Conservation (phyloP, 1,284 basidiomycete species). For the Boletus semigastroideus region DNA sequence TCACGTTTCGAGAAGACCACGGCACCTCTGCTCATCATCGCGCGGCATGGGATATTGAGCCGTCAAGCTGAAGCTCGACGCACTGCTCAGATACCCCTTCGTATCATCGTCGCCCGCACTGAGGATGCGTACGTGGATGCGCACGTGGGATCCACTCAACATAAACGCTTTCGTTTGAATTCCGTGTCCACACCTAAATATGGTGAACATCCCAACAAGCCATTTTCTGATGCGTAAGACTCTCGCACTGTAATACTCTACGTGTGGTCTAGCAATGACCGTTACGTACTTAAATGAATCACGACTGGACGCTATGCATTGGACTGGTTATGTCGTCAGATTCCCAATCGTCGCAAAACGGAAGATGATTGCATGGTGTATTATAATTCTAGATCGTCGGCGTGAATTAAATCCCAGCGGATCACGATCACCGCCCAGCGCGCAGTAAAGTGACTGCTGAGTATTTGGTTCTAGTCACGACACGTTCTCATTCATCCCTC, state of each 20-base stretch:
- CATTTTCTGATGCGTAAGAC: constrained; percentile 5
- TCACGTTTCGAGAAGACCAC: constrained; percentile 12
- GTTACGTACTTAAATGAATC: no score
- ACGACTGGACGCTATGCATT: no score
- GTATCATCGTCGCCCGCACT: constrained; percentile 14
- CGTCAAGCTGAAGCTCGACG: not conserved
- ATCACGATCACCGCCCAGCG: no score
- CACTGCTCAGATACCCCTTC: constrained; percentile 13
- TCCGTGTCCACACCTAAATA: not conserved
- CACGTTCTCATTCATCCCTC: not conserved
- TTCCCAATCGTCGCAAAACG: no score
- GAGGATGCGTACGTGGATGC: constrained; percentile 8
- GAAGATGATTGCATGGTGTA: no score
- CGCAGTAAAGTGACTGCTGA: no score
- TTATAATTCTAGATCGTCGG: no score
- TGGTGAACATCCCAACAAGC: not conserved
- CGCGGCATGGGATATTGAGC: constrained; percentile 16
- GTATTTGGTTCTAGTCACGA: constrained; percentile 28
- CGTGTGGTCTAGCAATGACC: no score
- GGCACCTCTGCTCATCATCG: constrained; percentile 25
- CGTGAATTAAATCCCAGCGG: no score
- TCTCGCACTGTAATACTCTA: no score
- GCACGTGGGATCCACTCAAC: not conserved
- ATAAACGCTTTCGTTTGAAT: not conserved
- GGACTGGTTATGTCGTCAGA: no score